phyloP scores from a whole-genome alignment of 495 filamentous ascomycete genomes.

The Ramalina peruviana region DNA sequence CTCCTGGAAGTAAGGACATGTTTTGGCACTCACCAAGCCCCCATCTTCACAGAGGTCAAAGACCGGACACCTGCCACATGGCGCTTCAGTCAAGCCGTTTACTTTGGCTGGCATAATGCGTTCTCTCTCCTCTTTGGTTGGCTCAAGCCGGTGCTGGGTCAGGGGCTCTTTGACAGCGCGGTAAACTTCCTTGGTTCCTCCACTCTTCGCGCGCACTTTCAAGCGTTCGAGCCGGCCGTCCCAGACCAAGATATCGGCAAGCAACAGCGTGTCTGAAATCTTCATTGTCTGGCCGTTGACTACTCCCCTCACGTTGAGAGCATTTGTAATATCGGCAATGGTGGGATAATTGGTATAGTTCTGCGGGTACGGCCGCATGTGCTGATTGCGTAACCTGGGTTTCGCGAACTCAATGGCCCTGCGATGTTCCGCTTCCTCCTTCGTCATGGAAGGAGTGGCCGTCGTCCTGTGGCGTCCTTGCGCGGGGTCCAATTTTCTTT shows the following conservation, averaged over 20 bases:
- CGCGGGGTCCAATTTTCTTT: neutral
- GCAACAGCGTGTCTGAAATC: conserved; percentile 59
- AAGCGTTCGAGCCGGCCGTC: conserved; percentile 53
- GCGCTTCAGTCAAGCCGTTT: conserved; percentile 72
- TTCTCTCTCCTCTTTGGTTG: conserved; percentile 22
- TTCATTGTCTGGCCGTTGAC: conserved; percentile 19
- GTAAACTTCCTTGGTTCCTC: conserved; percentile 32
- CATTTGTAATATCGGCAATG: conserved; percentile 52
- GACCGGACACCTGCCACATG: conserved; percentile 89
- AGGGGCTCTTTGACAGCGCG: conserved; percentile 28
- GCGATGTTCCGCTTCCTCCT: conserved; percentile 9
- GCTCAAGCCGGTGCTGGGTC: conserved; percentile 22
- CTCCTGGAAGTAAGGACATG: conserved; percentile 76
- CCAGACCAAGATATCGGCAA: conserved; percentile 74
- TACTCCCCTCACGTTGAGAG: conserved; percentile 51
- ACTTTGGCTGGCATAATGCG: conserved; percentile 21
- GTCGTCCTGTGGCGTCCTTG: conserved; percentile 3
- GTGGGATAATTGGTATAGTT: conserved; percentile 65
- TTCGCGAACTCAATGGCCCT: conserved; percentile 6
- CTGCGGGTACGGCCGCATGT: conserved; percentile 47
- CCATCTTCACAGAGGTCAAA: conserved; percentile 81
- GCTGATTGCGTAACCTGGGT: neutral
- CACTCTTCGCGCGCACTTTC: conserved; percentile 12
- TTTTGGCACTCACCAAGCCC: conserved; percentile 75
- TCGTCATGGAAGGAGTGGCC: neutral